A percentile compares a stretch with the other conserved stretches of the same genome.
phyloP scores from a whole-genome alignment of 805 yeast genomes.

The Blastobotrys peoriensis region DNA sequence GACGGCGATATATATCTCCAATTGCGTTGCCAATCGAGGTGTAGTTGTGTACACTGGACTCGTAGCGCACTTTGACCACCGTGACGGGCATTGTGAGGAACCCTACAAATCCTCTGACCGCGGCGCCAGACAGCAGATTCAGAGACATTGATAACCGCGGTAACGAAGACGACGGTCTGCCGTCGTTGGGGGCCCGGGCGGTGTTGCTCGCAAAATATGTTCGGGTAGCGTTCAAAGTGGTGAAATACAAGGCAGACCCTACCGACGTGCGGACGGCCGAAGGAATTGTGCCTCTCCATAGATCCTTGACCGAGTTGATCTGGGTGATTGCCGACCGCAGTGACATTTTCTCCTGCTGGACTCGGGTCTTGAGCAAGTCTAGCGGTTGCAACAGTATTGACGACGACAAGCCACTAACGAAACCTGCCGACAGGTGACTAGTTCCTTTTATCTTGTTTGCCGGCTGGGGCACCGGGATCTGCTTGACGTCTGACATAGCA shows the following conservation, averaged over 20 bases:
- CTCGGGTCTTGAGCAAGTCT: constrained; percentile 79
- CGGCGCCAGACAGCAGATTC: constrained; percentile 70
- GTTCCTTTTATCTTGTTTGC: constrained; percentile 3
- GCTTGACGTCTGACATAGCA: too few species aligned
- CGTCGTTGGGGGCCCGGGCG: not conserved
- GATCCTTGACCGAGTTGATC: constrained; percentile 31
- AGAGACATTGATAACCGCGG: constrained; percentile 68
- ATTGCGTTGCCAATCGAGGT: constrained; percentile 57
- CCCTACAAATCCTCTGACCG: constrained; percentile 78
- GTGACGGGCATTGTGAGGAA: constrained; percentile 92
- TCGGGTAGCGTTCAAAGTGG: constrained; percentile 62
- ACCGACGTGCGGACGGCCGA: constrained; percentile 84
- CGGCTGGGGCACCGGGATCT: too few species aligned
- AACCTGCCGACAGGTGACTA: constrained; percentile 70
- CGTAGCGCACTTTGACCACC: constrained; percentile 80
- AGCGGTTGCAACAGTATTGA: constrained; percentile 80
- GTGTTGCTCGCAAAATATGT: constrained; percentile 23
- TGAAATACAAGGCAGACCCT: constrained; percentile 82
- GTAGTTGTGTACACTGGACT: constrained; percentile 71
- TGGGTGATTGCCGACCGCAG: constrained; percentile 21
- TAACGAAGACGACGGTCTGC: constrained; percentile 27
- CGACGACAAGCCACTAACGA: constrained; percentile 75
- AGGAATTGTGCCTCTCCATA: constrained; percentile 95
- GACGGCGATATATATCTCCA: constrained; percentile 44
- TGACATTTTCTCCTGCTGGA: constrained; percentile 51